Conservation (phyloP, 1,139 yeast species). For the Hyphopichia buzzinii region DNA sequence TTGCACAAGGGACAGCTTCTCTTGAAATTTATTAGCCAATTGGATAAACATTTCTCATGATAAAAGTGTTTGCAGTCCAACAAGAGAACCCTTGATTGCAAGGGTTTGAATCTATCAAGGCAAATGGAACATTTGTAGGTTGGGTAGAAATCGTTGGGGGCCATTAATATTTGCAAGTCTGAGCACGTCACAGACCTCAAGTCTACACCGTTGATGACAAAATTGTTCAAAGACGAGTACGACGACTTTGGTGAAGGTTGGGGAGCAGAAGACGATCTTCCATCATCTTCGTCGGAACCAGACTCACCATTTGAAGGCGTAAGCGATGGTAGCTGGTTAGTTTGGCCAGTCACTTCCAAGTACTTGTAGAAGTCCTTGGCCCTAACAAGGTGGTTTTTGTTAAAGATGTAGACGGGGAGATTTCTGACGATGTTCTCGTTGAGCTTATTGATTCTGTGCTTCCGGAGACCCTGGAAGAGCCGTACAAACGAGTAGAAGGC, state of each 20-base stretch:
- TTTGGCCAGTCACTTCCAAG: slow-evolving; percentile 23
- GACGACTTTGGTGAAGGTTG: slow-evolving; percentile 17
- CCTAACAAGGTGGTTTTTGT: slow-evolving; percentile 34
- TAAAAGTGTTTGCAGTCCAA: slow-evolving; percentile 44
- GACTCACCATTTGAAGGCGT: slow-evolving; percentile 2
- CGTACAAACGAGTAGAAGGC: slow-evolving; percentile 33
- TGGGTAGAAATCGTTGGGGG: slow-evolving; percentile 38
- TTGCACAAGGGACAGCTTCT: slow-evolving; percentile 49
- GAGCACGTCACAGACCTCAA: slow-evolving; percentile 18
- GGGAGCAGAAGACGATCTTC: neutral
- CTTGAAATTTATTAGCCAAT: slow-evolving; percentile 46
- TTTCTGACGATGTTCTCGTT: slow-evolving; percentile 36
- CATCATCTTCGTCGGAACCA: slow-evolving; percentile 6
- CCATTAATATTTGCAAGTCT: slow-evolving; percentile 23
- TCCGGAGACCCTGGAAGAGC: slow-evolving; percentile 28
- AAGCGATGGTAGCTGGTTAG: slow-evolving; percentile 9
- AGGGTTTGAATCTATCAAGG: slow-evolving; percentile 38
- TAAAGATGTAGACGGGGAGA: slow-evolving; percentile 41
- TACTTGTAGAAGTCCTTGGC: slow-evolving; percentile 27
- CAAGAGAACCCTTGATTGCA: slow-evolving; percentile 38
- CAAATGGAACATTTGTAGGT: slow-evolving; percentile 48
- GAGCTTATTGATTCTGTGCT: slow-evolving; percentile 25
- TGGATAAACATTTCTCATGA: slow-evolving; percentile 44
- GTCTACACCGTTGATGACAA: slow-evolving; percentile 33
- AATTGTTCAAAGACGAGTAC: slow-evolving; percentile 17